These are phyloP conservation scores for Tripterygium wilfordii DNA, from an alignment of 177 flowering plant species.

Conservation along the genomic window DNA sequence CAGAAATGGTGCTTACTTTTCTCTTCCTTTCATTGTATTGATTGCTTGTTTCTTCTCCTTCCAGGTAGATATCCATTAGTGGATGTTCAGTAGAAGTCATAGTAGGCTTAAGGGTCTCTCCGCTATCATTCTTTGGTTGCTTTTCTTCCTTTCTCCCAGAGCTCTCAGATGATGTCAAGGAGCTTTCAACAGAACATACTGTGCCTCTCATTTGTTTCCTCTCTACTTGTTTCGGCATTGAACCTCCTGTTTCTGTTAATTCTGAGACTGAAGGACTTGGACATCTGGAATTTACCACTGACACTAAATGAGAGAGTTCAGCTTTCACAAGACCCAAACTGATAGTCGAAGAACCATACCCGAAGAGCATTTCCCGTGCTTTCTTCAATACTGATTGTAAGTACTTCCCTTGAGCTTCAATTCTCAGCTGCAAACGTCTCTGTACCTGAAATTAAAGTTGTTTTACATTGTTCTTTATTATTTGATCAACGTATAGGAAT, in stretches of 20 bases:
- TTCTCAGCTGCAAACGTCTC: constrained; percentile 85
- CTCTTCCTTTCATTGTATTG: constrained; percentile 42
- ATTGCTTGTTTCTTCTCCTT: constrained; percentile 12
- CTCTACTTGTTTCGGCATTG: constrained; percentile 15
- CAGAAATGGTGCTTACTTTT: constrained; percentile 27
- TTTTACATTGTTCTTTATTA: background rate
- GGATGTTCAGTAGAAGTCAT: constrained; percentile 17
- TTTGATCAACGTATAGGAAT: background rate
- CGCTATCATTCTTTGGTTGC: constrained; percentile 13
- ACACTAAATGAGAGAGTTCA: constrained; percentile 54
- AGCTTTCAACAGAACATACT: constrained; percentile 54
- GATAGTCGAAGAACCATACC: constrained; percentile 37
- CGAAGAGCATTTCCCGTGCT: constrained; percentile 78
- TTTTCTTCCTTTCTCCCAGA: constrained; percentile 36
- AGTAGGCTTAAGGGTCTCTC: constrained; percentile 13
- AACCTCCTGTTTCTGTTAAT: constrained; percentile 41
- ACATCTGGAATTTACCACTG: too few relatives aligned
- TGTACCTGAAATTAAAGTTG: constrained; percentile 61
- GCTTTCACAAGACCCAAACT: constrained; percentile 55
- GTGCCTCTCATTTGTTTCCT: constrained; percentile 23
- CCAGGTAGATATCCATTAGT: too few relatives aligned
- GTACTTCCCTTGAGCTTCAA: constrained; percentile 93
- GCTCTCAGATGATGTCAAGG: constrained; percentile 58
- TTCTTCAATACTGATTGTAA: constrained; percentile 72
- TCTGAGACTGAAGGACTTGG: constrained; percentile 49